phyloP scores from a whole-genome alignment of 192 early-diverging fungal species.

The Backusella sp. region DNA sequence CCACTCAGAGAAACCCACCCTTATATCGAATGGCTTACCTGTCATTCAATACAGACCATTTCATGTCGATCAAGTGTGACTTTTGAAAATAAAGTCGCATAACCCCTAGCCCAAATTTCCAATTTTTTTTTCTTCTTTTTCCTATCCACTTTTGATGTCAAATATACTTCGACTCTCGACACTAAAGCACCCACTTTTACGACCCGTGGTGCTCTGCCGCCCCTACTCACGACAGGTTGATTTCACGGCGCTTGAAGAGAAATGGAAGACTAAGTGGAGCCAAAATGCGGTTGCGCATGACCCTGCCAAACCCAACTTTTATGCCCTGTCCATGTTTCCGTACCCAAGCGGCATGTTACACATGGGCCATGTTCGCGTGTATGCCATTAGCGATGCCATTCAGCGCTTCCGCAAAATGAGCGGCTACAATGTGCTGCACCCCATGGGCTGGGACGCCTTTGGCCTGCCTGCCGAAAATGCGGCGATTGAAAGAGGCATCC shows the following conservation, averaged over 20 bases:
- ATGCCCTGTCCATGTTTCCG: slow-evolving; percentile 94
- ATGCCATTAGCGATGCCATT: slow-evolving; percentile 88
- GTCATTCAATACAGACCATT: too few species aligned
- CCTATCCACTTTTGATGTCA: neutral
- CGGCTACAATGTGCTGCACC: slow-evolving; percentile 75
- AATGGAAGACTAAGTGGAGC: slow-evolving; percentile 60
- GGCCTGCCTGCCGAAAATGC: slow-evolving; percentile 99
- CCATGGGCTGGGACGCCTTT: slow-evolving; percentile 99
- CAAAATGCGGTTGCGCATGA: neutral
- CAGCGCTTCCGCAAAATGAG: slow-evolving; percentile 75
- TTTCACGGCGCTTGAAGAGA: slow-evolving; percentile 56
- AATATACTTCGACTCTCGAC: neutral
- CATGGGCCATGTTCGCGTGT: slow-evolving; percentile 97
- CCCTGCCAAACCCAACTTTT: slow-evolving; percentile 56
- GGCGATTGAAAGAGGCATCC: slow-evolving; percentile 78
- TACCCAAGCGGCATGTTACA: slow-evolving; percentile 92
- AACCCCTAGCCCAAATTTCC: neutral
- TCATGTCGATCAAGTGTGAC: too few species aligned
- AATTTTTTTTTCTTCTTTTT: neutral
- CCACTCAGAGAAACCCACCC: too few species aligned
- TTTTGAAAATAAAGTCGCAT: too few species aligned
- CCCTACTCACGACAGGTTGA: slow-evolving; percentile 32
- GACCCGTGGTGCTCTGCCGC: neutral
- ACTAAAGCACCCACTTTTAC: neutral
- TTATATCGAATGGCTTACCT: too few species aligned